A percentile compares a stretch with the other conserved stretches of the same genome.
Evolutionary conservation across 345 rosid species (phyloP).

Genomic region (Acer yangbiense): DNA sequence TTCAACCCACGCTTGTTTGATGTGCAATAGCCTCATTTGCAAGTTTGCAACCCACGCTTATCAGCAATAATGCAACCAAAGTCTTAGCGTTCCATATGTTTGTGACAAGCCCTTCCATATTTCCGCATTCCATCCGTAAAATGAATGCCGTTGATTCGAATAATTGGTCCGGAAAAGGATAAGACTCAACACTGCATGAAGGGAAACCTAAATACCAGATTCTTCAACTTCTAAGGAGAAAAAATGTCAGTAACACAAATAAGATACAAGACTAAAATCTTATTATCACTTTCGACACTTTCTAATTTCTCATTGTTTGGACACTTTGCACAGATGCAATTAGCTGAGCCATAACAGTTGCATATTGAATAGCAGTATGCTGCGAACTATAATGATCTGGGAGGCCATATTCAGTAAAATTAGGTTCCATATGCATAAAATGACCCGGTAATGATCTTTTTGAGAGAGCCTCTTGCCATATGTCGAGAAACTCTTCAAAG

Average conservation of each 20-base stretch:
- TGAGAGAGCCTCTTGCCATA: constrained; percentile 74
- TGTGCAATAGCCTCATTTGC: no score
- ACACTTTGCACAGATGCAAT: constrained; percentile 73
- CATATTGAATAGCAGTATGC: constrained; percentile 83
- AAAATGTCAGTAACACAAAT: constrained; percentile 1
- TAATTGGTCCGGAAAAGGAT: no score
- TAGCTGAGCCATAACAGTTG: constrained; percentile 74
- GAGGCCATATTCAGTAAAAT: constrained; percentile 76
- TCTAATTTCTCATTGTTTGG: constrained; percentile 55
- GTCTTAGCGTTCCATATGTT: not conserved
- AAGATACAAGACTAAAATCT: not conserved
- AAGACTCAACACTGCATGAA: not conserved
- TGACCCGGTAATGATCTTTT: constrained; percentile 81
- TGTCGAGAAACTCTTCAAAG: constrained; percentile 79
- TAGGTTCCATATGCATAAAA: constrained; percentile 66
- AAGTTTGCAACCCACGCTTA: no score
- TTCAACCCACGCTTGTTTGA: no score
- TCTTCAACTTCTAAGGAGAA: not conserved
- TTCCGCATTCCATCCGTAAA: not conserved
- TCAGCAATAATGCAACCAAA: no score
- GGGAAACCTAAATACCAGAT: not conserved
- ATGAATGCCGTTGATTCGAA: not conserved
- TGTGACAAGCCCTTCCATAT: not conserved
- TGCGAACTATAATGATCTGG: constrained; percentile 68
- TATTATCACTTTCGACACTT: not conserved